These are phyloP conservation scores for Pilobolus umbonatus DNA, from an alignment of 192 early-diverging fungal species.

Conservation along the genomic window DNA sequence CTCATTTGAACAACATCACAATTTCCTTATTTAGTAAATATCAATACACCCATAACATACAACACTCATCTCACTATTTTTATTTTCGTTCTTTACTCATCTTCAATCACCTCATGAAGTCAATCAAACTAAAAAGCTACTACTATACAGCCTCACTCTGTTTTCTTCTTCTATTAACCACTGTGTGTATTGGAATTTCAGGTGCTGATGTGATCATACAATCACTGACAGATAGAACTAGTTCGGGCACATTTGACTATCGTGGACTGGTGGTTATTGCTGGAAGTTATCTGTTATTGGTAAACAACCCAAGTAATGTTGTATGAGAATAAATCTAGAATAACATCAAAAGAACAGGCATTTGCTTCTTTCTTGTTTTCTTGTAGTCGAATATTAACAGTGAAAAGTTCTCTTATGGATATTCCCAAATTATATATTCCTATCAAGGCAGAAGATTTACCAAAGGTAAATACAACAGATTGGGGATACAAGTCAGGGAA, in stretches of 20 bases:
- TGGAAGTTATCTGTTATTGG: constrained; percentile 45
- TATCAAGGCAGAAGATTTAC: constrained; percentile 41
- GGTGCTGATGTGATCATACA: constrained; percentile 52
- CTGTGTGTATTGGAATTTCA: constrained; percentile 44
- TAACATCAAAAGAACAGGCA: constrained; percentile 27
- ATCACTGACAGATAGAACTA: constrained; percentile 34
- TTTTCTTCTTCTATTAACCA: constrained; percentile 29
- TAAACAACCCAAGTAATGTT: constrained; percentile 9
- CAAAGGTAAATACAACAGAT: constrained; percentile 35
- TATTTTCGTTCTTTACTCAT: not conserved
- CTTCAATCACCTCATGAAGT: constrained; percentile 2
- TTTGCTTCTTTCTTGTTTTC: constrained; percentile 42
- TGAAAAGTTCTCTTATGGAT: constrained; percentile 39
- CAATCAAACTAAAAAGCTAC: constrained; percentile 3
- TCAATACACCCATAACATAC: no score
- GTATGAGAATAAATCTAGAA: not conserved
- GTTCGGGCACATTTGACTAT: constrained; percentile 33
- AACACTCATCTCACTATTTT: not conserved
- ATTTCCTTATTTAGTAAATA: not conserved
- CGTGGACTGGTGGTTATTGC: constrained; percentile 45
- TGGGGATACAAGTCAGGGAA: not conserved
- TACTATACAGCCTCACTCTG: constrained; percentile 32
- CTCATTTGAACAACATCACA: no score
- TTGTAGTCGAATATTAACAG: constrained; percentile 43
- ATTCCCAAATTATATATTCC: constrained; percentile 53